phyloP scores from a whole-genome alignment of 768 basidiomycete genomes.

The Kwoniella botswanensis region DNA sequence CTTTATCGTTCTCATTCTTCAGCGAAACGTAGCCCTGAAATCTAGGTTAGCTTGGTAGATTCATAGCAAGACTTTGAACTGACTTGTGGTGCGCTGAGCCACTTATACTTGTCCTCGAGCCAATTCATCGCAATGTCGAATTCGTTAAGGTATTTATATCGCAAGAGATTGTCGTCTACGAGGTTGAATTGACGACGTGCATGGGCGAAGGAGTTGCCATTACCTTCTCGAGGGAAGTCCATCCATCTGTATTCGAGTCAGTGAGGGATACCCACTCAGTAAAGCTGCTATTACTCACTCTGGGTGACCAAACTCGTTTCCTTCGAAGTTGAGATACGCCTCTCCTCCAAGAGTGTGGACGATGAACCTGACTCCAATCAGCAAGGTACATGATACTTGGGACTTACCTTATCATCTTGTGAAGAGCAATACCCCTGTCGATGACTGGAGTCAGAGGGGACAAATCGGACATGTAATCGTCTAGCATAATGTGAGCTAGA shows the following conservation, averaged over 20 bases:
- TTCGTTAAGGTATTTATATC: constrained; percentile 93
- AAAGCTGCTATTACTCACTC: constrained; percentile 65
- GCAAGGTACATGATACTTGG: not conserved
- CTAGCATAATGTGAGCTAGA: constrained; percentile 58
- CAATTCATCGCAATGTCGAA: constrained; percentile 93
- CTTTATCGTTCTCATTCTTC: constrained; percentile 90
- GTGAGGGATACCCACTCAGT: not conserved
- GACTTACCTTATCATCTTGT: constrained; percentile 93
- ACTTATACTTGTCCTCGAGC: constrained; percentile 76
- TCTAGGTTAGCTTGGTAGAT: not conserved
- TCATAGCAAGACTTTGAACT: constrained; percentile 25
- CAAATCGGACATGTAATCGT: constrained; percentile 92
- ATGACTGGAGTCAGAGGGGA: constrained; percentile 80
- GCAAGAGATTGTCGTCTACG: constrained; percentile 78
- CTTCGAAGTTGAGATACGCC: constrained; percentile 96
- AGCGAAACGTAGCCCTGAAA: constrained; percentile 85
- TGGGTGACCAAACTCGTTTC: constrained; percentile 98
- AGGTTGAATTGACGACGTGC: constrained; percentile 97
- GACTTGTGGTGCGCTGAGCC: constrained; percentile 83
- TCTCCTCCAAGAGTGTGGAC: constrained; percentile 94
- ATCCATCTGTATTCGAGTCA: constrained; percentile 69
- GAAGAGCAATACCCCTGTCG: constrained; percentile 85
- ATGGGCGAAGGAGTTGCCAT: constrained; percentile 94
- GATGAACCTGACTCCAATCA: constrained; percentile 66
- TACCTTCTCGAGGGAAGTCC: constrained; percentile 96